Percentiles rank a stretch among this genome's conserved stretches.
Evolutionary conservation across 2,329 filamentous ascomycete genomes (phyloP).

Genomic region (Penicillium sp.): DNA sequence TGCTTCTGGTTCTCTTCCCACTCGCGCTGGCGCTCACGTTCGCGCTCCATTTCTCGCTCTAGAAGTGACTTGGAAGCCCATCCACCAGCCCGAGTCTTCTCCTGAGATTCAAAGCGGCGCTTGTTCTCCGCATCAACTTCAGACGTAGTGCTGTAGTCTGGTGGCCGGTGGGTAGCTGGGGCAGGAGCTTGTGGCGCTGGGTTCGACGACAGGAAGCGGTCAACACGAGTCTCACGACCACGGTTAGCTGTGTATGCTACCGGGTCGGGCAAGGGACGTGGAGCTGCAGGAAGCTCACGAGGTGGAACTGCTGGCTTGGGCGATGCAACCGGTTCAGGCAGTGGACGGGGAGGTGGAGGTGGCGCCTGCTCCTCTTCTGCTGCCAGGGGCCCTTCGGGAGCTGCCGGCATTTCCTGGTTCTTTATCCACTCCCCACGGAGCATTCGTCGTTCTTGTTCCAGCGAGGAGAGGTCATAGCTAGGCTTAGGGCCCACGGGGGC

Average conservation of each 20-base stretch:
- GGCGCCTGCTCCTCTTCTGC: slow-evolving; percentile 23
- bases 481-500: slow-evolving; percentile 43
- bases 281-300: slow-evolving; percentile 31
- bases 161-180: slow-evolving; percentile 45
- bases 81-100: slow-evolving; percentile 61
- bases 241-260: slow-evolving; percentile 39
- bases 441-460: slow-evolving; percentile 63
- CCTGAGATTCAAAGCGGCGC: slow-evolving; percentile 58
- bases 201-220: slow-evolving; percentile 60
- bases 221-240: slow-evolving; percentile 52
- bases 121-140: slow-evolving; percentile 61
- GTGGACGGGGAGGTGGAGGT: slow-evolving; percentile 36
- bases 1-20: slow-evolving; percentile 65
- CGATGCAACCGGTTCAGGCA: slow-evolving; percentile 34
- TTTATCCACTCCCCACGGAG: slow-evolving; percentile 61
- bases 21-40: slow-evolving; percentile 65
- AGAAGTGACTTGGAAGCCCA: slow-evolving; percentile 67
- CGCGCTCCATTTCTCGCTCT: slow-evolving; percentile 69
- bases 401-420: slow-evolving; percentile 36
- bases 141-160: slow-evolving; percentile 55
- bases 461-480: slow-evolving; percentile 61
- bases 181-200: slow-evolving; percentile 51
- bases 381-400: slow-evolving; percentile 18
- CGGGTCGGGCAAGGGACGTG: slow-evolving; percentile 54
- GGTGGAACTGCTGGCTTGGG: slow-evolving; percentile 18